Evolutionary conservation across 2,329 filamentous ascomycete species (phyloP).

Genomic region (Beauveria asiatica): DNA sequence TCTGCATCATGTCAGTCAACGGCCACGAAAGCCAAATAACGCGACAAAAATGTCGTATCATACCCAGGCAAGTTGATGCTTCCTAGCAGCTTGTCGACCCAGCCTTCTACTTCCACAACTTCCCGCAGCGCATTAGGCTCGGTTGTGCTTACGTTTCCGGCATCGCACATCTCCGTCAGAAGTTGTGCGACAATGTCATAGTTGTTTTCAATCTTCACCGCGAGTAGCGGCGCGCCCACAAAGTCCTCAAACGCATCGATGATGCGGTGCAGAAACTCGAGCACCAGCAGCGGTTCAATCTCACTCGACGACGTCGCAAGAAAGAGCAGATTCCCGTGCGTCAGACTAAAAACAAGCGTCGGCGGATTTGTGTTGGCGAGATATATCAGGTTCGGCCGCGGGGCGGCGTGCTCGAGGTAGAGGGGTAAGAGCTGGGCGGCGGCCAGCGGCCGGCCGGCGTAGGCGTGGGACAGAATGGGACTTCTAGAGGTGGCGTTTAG

Average conservation of each 20-base stretch:
- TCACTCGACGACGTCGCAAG: conserved; percentile 79
- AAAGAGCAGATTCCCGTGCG: conserved; percentile 81
- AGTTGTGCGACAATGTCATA: conserved; percentile 94
- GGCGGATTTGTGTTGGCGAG: conserved; percentile 74
- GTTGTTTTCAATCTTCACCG: conserved; percentile 76
- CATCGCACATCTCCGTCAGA: conserved; percentile 93
- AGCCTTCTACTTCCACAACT: conserved; percentile 82
- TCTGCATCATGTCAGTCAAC: conserved; percentile 19
- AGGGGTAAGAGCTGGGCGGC: conserved; percentile 70
- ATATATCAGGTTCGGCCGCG: conserved; percentile 80
- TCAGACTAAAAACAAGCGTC: conserved; percentile 78
- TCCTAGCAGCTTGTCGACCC: conserved; percentile 80
- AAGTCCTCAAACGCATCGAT: conserved; percentile 93
- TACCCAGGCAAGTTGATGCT: conserved; percentile 77
- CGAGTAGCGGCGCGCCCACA: conserved; percentile 75
- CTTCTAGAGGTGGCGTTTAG: conserved; percentile 46
- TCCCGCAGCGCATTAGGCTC: conserved; percentile 90
- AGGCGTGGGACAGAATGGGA: conserved; percentile 80
- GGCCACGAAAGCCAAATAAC: not conserved
- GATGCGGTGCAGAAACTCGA: conserved; percentile 91
- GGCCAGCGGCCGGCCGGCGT: conserved; percentile 71
- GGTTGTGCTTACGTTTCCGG: conserved; percentile 77
- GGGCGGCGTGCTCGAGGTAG: conserved; percentile 73
- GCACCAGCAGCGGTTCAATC: conserved; percentile 77
- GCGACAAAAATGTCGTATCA: not conserved